Conservation (phyloP, 2,329 filamentous ascomycete genomes). For the Aspergillus pseudoterreus region DNA sequence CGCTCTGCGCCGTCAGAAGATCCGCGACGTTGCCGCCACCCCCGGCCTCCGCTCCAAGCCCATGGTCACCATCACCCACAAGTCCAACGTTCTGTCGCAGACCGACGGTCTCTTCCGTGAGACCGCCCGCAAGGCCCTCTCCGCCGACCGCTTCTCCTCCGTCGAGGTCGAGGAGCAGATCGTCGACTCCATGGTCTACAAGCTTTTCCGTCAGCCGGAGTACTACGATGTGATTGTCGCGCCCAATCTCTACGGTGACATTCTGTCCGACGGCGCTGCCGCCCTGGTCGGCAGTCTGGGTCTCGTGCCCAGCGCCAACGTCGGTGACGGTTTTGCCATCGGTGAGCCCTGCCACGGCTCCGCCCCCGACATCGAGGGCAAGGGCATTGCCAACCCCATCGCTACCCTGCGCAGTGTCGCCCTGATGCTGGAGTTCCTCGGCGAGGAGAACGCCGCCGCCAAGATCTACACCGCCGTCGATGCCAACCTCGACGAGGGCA, state of each 20-base stretch:
- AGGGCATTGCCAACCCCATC: conserved; percentile 92
- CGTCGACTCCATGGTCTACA: conserved; percentile 99
- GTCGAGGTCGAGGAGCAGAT: conserved; percentile 91
- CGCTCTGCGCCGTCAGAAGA: conserved; percentile 77
- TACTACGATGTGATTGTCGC: conserved; percentile 98
- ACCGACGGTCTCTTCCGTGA: conserved; percentile 94
- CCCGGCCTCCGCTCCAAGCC: conserved; percentile 58
- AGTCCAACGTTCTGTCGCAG: conserved; percentile 94
- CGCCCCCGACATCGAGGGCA: conserved; percentile 91
- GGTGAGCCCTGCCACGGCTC: conserved; percentile 97
- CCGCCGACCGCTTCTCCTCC: conserved; percentile 58
- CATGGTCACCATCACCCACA: conserved; percentile 95
- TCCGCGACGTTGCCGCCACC: conserved; percentile 57
- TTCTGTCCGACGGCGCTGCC: conserved; percentile 90
- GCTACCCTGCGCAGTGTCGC: conserved; percentile 87
- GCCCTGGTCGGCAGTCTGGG: conserved; percentile 89
- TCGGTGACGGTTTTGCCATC: conserved; percentile 90
- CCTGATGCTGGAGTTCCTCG: conserved; percentile 93
- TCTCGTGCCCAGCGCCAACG: conserved; percentile 91
- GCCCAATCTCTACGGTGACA: conserved; percentile 95
- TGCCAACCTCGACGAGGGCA: conserved; percentile 78
- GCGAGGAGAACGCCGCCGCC: conserved; percentile 80
- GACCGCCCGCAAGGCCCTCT: conserved; percentile 70
- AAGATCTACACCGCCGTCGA: conserved; percentile 91
- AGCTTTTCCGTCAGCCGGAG: conserved; percentile 92